Evolutionary conservation across 1,139 yeast genomes (phyloP), one percentile per base, ranked within the genome.

Genomic region (Petasospora fabianii): DNA sequence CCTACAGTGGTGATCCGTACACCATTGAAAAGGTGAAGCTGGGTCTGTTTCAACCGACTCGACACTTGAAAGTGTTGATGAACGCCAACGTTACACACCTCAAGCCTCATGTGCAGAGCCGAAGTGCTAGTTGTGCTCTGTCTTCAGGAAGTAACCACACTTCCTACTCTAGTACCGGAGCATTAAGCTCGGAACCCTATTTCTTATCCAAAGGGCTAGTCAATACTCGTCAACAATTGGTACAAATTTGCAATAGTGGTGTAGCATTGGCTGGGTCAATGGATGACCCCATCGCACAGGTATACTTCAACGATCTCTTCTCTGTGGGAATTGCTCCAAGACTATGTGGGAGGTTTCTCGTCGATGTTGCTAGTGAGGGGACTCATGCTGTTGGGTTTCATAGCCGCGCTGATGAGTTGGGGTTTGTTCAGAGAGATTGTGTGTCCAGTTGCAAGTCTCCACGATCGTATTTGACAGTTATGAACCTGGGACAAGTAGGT

Each of bases 251-350:
- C 6, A 6, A 17, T 68, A 6, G 59, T 54, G 42, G 56, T 51
- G 36, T 62, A 64, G 47, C 71, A 73, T 1, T 72, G 7, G 68
- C 66, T 2, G 72, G 73, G 3, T 65, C 63, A 38, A 51, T 66
- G n/a, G 58, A 67, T 6, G 74, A 70, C 46, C 68, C 73, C 1
- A 58, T 71, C 27, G 62, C 72, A 10, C 75, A 75, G 2, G 75
- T 71, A 39, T 72, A 68, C 53, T 60, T 67, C 34, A 61, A 70
- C 1, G 78, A 73, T 47, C 56, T 71, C 38, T 69, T 60, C 49
- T 55, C 69, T 9, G 8, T 36, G 55, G 71, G 4, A 51, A 64
- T 0, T 55, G 65, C 40, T 12, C 38, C 41, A 9, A 13, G 17
- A 3, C 5, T 7, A 17, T 28, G 24, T 6, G 37, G 34, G 4